Percentiles rank a stretch among this genome's conserved stretches.
phyloP scores from a whole-genome alignment of 176 grass and related monocot genomes.

The Ananas comosus region DNA sequence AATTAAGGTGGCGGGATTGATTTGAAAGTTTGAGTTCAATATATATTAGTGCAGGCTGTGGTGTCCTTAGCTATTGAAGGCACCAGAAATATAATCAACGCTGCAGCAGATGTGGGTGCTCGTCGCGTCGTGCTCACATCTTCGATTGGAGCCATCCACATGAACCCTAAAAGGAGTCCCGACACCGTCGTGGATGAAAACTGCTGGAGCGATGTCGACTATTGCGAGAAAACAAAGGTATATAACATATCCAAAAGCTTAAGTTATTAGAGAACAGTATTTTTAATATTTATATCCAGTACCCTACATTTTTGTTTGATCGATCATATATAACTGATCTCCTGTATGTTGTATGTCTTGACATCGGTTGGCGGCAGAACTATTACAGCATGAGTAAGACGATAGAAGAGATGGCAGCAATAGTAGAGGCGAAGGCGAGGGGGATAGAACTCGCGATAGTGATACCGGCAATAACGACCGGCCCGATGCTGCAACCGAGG shows the following conservation, averaged over 20 bases:
- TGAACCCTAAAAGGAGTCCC: conserved; percentile 20
- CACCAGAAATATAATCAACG: no score
- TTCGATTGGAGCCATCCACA: conserved; percentile 15
- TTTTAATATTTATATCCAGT: no score
- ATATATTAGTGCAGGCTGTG: no score
- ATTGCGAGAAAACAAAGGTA: no score
- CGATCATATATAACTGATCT: not conserved
- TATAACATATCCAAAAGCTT: no score
- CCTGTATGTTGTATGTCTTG: not conserved
- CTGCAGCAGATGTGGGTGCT: conserved; percentile 10
- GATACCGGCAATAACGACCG: conserved; percentile 23
- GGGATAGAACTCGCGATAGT: conserved; percentile 36
- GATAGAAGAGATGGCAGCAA: conserved; percentile 33
- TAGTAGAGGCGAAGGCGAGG: conserved; percentile 18
- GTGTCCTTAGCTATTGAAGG: no score
- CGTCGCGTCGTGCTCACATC: conserved; percentile 20
- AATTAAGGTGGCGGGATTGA: no score
- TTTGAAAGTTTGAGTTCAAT: no score
- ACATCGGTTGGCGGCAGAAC: conserved; percentile 19
- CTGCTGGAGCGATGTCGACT: conserved; percentile 19
- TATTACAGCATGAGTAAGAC: conserved; percentile 46
- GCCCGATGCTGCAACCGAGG: conserved; percentile 25
- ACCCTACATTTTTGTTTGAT: not conserved
- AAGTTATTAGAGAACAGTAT: no score
- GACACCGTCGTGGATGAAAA: conserved; percentile 16